Conservation (phyloP, 805 yeast genomes). For the Priceomyces castillae region DNA sequence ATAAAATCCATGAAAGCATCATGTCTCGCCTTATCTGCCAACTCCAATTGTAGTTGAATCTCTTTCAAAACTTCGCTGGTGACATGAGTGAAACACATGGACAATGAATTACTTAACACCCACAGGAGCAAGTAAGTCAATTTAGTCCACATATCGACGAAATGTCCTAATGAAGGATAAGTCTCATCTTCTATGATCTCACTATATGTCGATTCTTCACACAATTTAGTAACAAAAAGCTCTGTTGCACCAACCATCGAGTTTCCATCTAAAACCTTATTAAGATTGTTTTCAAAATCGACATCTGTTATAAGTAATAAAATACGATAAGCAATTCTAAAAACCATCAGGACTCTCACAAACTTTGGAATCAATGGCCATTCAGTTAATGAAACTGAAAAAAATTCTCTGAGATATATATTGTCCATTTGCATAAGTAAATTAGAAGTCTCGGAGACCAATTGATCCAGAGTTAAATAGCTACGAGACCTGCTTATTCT, state of each 20-base stretch:
- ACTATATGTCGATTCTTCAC: conserved; percentile 11
- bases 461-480: conserved; percentile 5
- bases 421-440: conserved; percentile 10
- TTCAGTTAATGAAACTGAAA: neutral
- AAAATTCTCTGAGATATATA: conserved; percentile 13
- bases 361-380: neutral
- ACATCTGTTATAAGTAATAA: neutral
- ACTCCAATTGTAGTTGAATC: neutral
- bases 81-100: neutral
- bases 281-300: neutral
- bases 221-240: neutral
- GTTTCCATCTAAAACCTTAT: neutral
- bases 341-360: neutral
- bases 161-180: conserved; percentile 14
- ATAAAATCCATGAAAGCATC: conserved; percentile 1
- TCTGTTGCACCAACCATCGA: neutral
- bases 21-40: neutral
- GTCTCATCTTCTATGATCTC: conserved; percentile 22
- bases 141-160: conserved; percentile 25
- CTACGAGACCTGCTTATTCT: neutral
- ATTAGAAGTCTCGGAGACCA: conserved; percentile 11
- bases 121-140: conserved; percentile 21
- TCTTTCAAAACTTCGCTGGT: neutral
- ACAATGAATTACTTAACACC: conserved; percentile 13
- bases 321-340: neutral